Conservation (phyloP, 208 protist species). For the Leishmania gerbilli region DNA sequence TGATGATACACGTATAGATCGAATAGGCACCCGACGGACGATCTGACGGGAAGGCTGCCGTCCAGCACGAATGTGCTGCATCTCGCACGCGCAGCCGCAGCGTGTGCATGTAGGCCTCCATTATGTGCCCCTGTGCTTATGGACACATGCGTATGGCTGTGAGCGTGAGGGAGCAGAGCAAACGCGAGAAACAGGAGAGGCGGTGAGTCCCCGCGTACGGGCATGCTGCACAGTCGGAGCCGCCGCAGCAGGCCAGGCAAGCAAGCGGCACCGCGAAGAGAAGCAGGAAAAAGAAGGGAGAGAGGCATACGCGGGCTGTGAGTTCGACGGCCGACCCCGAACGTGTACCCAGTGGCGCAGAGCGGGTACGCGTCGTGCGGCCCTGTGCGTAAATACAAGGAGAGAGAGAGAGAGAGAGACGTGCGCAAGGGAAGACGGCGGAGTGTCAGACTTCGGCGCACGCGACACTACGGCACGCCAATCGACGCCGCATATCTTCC, state of each 20-base stretch:
- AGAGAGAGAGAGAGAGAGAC: not conserved
- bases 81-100: conserved; percentile 34
- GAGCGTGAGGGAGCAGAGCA: not conserved
- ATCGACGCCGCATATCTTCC: not conserved
- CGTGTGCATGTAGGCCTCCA: conserved; percentile 30
- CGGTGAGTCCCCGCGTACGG: too few species aligned
- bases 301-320: not conserved
- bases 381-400: too few species aligned
- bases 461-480: not conserved
- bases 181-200: not conserved
- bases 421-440: not conserved
- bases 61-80: conserved; percentile 13
- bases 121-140: not conserved
- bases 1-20: conserved; percentile 45
- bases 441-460: not conserved
- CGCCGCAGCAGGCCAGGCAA: too few species aligned
- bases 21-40: conserved; percentile 71
- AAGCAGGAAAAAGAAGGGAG: not conserved
- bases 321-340: not conserved
- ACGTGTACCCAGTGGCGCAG: not conserved
- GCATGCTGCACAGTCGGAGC: too few species aligned
- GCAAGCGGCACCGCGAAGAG: not conserved
- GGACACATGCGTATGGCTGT: not conserved
- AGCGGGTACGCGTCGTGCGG: not conserved
- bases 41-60: conserved; percentile 53